These are phyloP conservation scores for Cladosporium velox DNA, from an alignment of 2,329 filamentous ascomycete species.

Conservation along the genomic window DNA sequence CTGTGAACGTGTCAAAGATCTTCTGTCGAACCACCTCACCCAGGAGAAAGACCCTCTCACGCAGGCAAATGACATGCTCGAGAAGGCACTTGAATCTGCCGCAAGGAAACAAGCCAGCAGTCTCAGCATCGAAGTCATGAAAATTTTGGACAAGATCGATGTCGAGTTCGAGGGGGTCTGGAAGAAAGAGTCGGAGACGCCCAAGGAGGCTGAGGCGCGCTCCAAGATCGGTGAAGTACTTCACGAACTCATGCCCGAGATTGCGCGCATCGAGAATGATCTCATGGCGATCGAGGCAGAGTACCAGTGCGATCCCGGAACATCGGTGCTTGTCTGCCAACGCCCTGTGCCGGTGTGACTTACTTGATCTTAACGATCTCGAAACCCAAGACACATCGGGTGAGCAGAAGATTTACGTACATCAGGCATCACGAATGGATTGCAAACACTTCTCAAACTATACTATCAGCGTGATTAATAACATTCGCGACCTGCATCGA, in stretches of 20 bases:
- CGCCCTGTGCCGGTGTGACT: too few species aligned
- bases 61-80: neutral
- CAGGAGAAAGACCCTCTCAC: neutral
- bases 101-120: accelerated
- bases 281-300: neutral
- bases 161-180: neutral
- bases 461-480: too few species aligned
- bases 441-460: too few species aligned
- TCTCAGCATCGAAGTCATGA: neutral
- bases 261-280: neutral
- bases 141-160: neutral
- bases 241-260: neutral
- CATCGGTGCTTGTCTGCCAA: too few species aligned
- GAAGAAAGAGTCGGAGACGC: neutral
- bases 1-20: neutral
- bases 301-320: too few species aligned
- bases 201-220: neutral
- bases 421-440: too few species aligned
- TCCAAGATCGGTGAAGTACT: neutral
- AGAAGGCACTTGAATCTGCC: neutral
- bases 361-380: too few species aligned
- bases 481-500: too few species aligned
- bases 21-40: neutral
- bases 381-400: too few species aligned
- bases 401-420: too few species aligned